Percentiles rank a stretch among this genome's conserved stretches.
Conservation (phyloP, 176 grass and related monocot genomes). For the Carex parvula region DNA sequence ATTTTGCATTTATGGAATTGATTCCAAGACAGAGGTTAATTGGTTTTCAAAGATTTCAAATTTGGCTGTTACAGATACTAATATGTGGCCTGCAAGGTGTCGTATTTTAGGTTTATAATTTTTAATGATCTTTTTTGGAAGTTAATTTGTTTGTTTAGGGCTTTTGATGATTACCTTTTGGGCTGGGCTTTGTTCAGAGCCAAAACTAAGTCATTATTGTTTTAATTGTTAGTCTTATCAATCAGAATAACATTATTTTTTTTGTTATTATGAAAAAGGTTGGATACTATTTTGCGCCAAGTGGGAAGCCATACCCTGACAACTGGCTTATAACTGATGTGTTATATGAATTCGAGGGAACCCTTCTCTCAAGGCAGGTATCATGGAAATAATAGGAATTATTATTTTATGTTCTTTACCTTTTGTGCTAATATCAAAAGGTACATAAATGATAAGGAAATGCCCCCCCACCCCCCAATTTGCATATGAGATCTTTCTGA, state of each 20-base stretch:
- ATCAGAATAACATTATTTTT: background rate
- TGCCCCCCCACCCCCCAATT: background rate
- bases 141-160: background rate
- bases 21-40: slow-evolving; percentile 81
- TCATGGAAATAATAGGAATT: slow-evolving; percentile 19
- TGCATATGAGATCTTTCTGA: slow-evolving; percentile 23
- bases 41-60: background rate
- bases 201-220: background rate
- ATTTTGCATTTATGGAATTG: slow-evolving; percentile 94
- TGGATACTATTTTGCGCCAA: slow-evolving; percentile 97
- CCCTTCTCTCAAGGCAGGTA: slow-evolving; percentile 94
- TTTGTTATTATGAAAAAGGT: slow-evolving; percentile 63
- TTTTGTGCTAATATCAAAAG: background rate
- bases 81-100: background rate
- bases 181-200: background rate
- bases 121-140: background rate
- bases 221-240: slow-evolving; percentile 2
- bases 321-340: slow-evolving; percentile 97
- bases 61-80: background rate
- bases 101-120: background rate
- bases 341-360: slow-evolving; percentile 85
- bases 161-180: background rate
- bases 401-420: slow-evolving; percentile 5
- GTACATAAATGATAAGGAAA: background rate
- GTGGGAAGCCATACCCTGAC: slow-evolving; percentile 94